Percentiles rank a stretch among this genome's conserved stretches.
Evolutionary conservation across 1,284 basidiomycete genomes (phyloP).

Genomic region (Boletus smithii): DNA sequence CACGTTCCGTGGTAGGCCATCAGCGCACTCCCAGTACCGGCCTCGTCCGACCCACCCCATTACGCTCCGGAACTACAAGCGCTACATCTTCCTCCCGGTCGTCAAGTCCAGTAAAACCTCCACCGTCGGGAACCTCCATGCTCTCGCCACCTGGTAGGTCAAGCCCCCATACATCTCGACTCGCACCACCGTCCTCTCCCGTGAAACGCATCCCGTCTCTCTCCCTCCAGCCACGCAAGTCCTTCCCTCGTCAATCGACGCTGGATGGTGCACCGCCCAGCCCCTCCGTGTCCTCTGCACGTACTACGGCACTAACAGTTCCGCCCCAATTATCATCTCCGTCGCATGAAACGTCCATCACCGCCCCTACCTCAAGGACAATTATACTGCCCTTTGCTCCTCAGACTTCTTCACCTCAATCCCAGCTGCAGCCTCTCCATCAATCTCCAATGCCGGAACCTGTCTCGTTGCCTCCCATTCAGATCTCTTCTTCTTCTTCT

Average conservation of each 20-base stretch:
- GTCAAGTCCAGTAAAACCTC: conserved; percentile 39
- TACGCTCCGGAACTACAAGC: conserved; percentile 31
- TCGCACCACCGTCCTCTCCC: conserved; percentile 37
- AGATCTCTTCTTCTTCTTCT: conserved; percentile 16
- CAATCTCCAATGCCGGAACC: conserved; percentile 14
- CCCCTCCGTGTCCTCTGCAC: conserved; percentile 21
- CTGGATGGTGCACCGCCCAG: conserved; percentile 25
- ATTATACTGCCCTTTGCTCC: conserved; percentile 14
- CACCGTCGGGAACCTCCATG: conserved; percentile 10
- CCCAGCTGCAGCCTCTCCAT: conserved; percentile 15
- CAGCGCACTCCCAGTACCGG: conserved; percentile 40
- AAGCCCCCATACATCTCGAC: conserved; percentile 27
- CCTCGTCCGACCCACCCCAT: conserved; percentile 35
- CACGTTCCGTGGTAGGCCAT: conserved; percentile 35
- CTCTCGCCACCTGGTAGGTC: conserved; percentile 24
- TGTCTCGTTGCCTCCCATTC: conserved; percentile 11
- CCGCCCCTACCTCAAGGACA: conserved; percentile 9
- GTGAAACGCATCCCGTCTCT: conserved; percentile 42
- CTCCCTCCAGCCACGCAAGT: conserved; percentile 33
- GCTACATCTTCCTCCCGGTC: conserved; percentile 39
- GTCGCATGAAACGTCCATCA: conserved; percentile 10
- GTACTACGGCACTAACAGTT: conserved; percentile 5
- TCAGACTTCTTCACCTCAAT: conserved; percentile 18
- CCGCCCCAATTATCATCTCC: conserved; percentile 20
- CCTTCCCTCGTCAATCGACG: conserved; percentile 33